phyloP scores from a whole-genome alignment of 768 basidiomycete species.

The Xerocomellus amylosporus region DNA sequence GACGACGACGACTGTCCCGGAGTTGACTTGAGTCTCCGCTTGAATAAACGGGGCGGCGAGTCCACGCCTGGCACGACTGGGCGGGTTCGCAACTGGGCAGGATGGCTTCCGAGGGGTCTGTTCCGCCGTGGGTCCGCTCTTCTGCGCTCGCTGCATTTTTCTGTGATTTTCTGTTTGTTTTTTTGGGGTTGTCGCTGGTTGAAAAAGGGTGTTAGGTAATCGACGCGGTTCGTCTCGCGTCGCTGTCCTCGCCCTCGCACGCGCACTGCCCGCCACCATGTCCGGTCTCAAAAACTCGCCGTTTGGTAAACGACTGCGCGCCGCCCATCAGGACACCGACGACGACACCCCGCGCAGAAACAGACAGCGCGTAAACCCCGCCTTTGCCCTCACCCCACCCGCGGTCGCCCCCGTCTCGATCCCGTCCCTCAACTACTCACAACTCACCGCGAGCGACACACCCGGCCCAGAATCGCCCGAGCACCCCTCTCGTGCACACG shows the following conservation, averaged over 20 bases:
- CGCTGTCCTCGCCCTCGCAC: background rate
- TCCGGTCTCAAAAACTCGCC: slow-evolving; percentile 81
- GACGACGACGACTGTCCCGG: slow-evolving; percentile 8
- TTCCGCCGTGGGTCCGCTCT: background rate
- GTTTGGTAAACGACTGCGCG: slow-evolving; percentile 79
- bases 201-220: slow-evolving; percentile 31
- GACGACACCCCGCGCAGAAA: slow-evolving; percentile 55
- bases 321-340: slow-evolving; percentile 54
- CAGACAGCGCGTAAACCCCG: slow-evolving; percentile 50
- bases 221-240: slow-evolving; percentile 29
- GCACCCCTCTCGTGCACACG: slow-evolving; percentile 31
- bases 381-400: slow-evolving; percentile 45
- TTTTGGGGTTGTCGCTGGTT: slow-evolving; percentile 22
- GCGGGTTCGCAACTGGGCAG: slow-evolving; percentile 12
- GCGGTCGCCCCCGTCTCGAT: slow-evolving; percentile 42
- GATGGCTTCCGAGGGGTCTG: background rate
- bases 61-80: slow-evolving; percentile 5
- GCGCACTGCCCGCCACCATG: no score
- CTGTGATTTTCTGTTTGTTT: slow-evolving; percentile 4
- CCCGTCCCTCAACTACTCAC: slow-evolving; percentile 53
- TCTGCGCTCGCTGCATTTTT: background rate
- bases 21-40: slow-evolving; percentile 16
- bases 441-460: slow-evolving; percentile 51
- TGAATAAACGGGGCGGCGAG: background rate
- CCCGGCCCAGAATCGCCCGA: slow-evolving; percentile 43